Evolutionary conservation across 2,329 filamentous ascomycete genomes (phyloP), one percentile per base, ranked within the genome.

Genomic region (Coniosporium tulheliwenetii): DNA sequence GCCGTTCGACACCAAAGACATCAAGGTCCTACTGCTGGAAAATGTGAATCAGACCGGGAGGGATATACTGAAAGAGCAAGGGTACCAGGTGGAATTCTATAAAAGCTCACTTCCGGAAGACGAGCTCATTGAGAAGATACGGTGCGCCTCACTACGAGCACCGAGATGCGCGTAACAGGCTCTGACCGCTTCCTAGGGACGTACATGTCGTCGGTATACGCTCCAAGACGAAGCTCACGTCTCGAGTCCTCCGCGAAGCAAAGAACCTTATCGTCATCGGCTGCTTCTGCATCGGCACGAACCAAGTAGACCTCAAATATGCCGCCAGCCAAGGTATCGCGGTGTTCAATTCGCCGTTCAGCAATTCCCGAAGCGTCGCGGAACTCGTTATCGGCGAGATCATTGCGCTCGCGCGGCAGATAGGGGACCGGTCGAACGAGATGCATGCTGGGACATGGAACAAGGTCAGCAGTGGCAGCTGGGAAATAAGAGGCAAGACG

Each of bases 261-360:
- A 93, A 87, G 67, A 93, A 95, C 60, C 73, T 98, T 41, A 81
- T 96, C 44, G 91, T 95, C 46, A 77, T 96, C 52, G 91, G 91
- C 45, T 98, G 91, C 68, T 98, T 98, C 73, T 98, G 91, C 62
- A 98, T 98, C 53, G 91, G 91, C 49, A 98, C 91, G 43, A 96
- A 93, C 66, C 86, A 93, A 61, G 86, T 94, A 48, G 81, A 93
- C 58, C 76, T 93, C 44, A 74, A 85, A 45, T 89, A 77, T 56
- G 85, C 86, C 29, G 85, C 85, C 38, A 71, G 73, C 50, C 77
- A 83, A 56, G 86, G 91, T 49, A 94, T 96, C 58, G 86, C 87
- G 31, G 91, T 98, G 48, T 98, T 98, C 77, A 98, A 98, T 67
- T 96, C 91, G 37, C 91, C 91, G 1, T 98, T 98, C 65, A 87